Base-by-base conservation (phyloP, 345 rosid species). In the Jatropha curcas region DNA sequence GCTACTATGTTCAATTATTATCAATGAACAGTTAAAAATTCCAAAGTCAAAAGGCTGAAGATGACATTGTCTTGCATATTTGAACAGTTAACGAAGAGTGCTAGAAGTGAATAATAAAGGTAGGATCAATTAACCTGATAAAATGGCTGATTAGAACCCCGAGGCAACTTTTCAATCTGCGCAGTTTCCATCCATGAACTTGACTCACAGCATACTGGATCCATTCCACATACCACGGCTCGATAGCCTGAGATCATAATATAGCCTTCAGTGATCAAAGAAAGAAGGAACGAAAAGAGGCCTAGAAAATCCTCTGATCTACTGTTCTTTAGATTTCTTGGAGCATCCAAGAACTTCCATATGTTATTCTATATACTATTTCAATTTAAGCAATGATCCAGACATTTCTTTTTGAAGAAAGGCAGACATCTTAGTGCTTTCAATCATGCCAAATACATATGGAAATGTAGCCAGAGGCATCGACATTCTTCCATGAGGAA, bases 211-310 rank as follows among this genome's bases (percentile, higher is more conserved):
- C 97, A 94, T 52, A 88, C 81, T 8, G 97, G 98, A 86, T 94
- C 97, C 97, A 92, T 92, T 64, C 98, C 98, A 63, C 97, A 92
- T 74, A 94, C 81, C 55, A 94, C 94, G 53, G 88, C 97, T 24
- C 80, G 88, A 80, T 94, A 94, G 71, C 97, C 98, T 94, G 73
- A 53, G 43, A 63, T 33, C 53, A 62, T 17, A 69, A 43, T 35
- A 61, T 28, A 25, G 58, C 11, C 66, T 60, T 58, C 68, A 43
- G 58, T 31, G 61, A 70, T 45, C 52, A 50, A 53, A 45, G 53
- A 24, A 25, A 65, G 25, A 43, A 68, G 24, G 28, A 41, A 45
- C n/a, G 56, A n/a, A 52, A 64, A 22, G 1, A 12, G 43, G 28
- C n/a, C 11, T 17, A 22, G 7, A 19, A 70, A 64, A 20, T 67